These are phyloP conservation scores for Malassezia equina DNA, from an alignment of 1,284 basidiomycete genomes.

Conservation along the genomic window DNA sequence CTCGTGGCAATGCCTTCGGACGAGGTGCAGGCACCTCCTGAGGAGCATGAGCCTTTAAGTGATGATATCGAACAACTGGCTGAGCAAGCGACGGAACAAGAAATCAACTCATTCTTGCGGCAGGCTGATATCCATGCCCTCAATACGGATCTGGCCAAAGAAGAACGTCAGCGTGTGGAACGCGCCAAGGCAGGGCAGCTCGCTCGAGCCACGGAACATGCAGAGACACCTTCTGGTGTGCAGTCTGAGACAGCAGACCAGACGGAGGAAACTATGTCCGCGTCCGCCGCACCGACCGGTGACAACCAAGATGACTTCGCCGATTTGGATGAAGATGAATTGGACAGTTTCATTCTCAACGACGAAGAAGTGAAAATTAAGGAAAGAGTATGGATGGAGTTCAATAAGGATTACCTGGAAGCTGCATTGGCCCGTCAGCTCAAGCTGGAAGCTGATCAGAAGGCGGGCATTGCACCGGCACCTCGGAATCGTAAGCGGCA, in stretches of 20 bases:
- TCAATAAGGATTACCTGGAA: slow-evolving; percentile 87
- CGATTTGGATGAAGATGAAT: slow-evolving; percentile 74
- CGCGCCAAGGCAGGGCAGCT: slow-evolving; percentile 24
- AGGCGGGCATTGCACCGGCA: slow-evolving; percentile 34
- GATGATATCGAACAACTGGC: slow-evolving; percentile 26
- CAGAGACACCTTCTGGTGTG: neutral
- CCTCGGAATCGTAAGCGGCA: slow-evolving; percentile 34
- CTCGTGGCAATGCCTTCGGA: slow-evolving; percentile 1
- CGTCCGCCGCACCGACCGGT: neutral
- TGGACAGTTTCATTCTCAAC: slow-evolving; percentile 68
- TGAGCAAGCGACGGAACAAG: slow-evolving; percentile 34
- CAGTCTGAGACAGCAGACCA: neutral
- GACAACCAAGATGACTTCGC: slow-evolving; percentile 24
- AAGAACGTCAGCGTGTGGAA: slow-evolving; percentile 27
- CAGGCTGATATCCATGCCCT: slow-evolving; percentile 30
- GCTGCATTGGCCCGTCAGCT: slow-evolving; percentile 50
- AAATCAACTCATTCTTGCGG: slow-evolving; percentile 32
- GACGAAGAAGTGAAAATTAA: slow-evolving; percentile 80
- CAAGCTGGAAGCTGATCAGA: slow-evolving; percentile 43
- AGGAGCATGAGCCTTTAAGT: neutral
- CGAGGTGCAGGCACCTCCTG: neutral
- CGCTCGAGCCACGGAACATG: slow-evolving; percentile 12
- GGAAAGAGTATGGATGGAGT: slow-evolving; percentile 90
- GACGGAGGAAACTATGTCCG: neutral
- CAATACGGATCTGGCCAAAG: slow-evolving; percentile 26